Evolutionary conservation across 1,284 basidiomycete genomes (phyloP), one percentile per base, ranked within the genome.

Genomic region (Meira nashicola): DNA sequence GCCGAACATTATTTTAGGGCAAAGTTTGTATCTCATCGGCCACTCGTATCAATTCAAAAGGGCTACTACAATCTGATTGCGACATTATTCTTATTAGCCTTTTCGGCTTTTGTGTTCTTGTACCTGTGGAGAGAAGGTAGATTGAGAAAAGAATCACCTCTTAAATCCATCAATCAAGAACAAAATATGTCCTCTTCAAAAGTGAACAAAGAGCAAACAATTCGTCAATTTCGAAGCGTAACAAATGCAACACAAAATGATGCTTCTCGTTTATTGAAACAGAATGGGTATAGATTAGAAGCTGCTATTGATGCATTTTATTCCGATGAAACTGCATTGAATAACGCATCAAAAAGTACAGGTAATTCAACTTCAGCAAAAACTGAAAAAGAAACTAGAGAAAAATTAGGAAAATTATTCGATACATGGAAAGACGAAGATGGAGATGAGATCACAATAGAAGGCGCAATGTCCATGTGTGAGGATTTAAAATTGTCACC

Each of bases 221-320:
- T 63, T n/a, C 66, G 68, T 54, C 60, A 63, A 60, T 70, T 62
- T 39, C 58, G 61, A 33, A 17, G 46, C 39, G 58, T 68, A 21
- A 69, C 70, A 55, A 71, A 70, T 56, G 68, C 70, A 1, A 67
- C 70, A 3, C 54, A 62, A 6, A 62, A 69, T 39, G 88, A 90
- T 57, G 89, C 89, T n/a, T 83, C 80, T 63, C 84, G 84, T 59
- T 88, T 85, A 78, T 78, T 92, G 55, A 86, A 89, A 69, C 85
- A 85, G 62, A 82, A 88, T 79, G 85, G 84, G 25, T 81, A 78
- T 73, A 83, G 85, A 39, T 77, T 90, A 47, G 89, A 92, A 55
- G 79, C 82, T 10, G 89, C 90, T 10, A 80, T 90, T 44, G 87
- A 92, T 78, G 85, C 86, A 0, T 92, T 83, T 77, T 90, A 84